Base-by-base conservation (phyloP, 306 rosid genomes). In the Pyrus communis region DNA sequence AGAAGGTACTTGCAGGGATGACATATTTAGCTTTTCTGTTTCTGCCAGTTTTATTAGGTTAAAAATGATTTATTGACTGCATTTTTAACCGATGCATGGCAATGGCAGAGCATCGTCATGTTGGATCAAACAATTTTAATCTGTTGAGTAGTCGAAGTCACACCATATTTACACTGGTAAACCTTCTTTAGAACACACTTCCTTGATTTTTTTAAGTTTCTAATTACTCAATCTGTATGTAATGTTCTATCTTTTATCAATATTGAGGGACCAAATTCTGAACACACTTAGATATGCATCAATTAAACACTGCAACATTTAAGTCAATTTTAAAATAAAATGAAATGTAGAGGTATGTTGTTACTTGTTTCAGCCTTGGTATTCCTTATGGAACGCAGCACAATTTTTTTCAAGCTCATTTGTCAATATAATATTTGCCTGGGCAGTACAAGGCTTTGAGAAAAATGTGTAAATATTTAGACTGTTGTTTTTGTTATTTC, bases 91-190 rank as follows among this genome's bases (percentile, higher is more conserved):
- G 70, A 75, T 79, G 67, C 61, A 35, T 78, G 70, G 55, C 64
- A 67, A 76, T 82, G 77, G 84, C 97, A 96, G 99, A 96, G 83
- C 99, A 96, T 80, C 99, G 99, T 66, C 99, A 96, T 75, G 98
- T 96, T 82, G 99, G 99, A 82, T 96, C 99, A 3, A 96, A 96
- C 84, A 96, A 96, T 86, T 96, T 93, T 80, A 96, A 96, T 84
- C 91, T 96, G 80, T 89, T 96, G 31, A 96, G 99, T 85, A 96
- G 99, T 87, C 88, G 99, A 86, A 96, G 99, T 86, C 98, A 93
- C 90, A 96, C 99, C 55, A 96, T 96, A 71, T 96, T 96, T 82
- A 93, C 99, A 15, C 82, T 96, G 96, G 99, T 96, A 91, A 88
- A 61, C 52, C 25, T 85, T 76, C 64, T 21, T 51, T 19, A 8